Base-by-base conservation (phyloP, 306 rosid genomes). In the Trifolium repens region DNA sequence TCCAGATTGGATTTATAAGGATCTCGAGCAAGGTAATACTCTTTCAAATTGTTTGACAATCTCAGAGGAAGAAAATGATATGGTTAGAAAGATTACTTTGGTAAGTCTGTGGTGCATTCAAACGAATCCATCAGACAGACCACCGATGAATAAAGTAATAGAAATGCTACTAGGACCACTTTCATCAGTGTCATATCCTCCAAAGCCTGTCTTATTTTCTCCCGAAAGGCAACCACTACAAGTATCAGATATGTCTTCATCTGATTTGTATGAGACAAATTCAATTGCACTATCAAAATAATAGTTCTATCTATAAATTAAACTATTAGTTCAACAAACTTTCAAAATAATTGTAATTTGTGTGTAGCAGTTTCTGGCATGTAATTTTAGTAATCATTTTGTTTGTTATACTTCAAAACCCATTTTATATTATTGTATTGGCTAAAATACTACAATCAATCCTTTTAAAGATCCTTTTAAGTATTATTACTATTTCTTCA, bases 31-130 rank as follows among this genome's bases (percentile, higher is more conserved):
- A 34, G 52, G 32, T 7, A 32, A 72, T 17, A 19, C 2, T 34
- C 17, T 5, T 1, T 0, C 39, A 8, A 34, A 47, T 61, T 5
- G 32, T 11, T 4, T 12, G 24, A 24, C 8, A 9, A 37, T 14
- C 6, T 37, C 44, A 1, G 52, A 26, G 1, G 90, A 79, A 27
- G 88, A 79, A 42, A 64, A 79, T 26, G 85, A 81, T n/a, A 40
- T 26, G 16, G 7, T 27, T 8, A 81, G 69, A n/a, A 84, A 78
- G 79, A 78, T 84, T 78, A 61, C 55, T 13, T 9, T 83, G 58
- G 10, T 74, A 14, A 78, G 85, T 70, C 54, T 85, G 1, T 83
- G 87, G 83, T 82, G 89, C 50, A 77, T 85, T 71, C 87, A 80
- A 34, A 78, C 67, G 2, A 80, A 46, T 9, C 81, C 84, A 22